Conservation (phyloP, 768 basidiomycete species). For the Amyloporia xantha region DNA sequence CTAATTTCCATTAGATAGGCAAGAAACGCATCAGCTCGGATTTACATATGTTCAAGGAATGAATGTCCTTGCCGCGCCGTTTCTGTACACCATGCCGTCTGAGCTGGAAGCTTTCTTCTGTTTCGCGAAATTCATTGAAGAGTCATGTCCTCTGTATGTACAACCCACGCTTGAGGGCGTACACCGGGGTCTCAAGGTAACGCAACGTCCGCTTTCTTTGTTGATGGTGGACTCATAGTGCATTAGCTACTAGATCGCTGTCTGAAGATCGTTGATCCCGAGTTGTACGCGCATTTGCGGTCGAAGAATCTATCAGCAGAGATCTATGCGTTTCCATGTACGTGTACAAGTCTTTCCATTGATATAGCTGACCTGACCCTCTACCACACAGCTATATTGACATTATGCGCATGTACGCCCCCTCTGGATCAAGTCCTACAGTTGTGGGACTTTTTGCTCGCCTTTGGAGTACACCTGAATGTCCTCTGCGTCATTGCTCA, state of each 20-base stretch:
- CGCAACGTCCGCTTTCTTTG: constrained; percentile 11
- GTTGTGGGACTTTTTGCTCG: constrained; percentile 95
- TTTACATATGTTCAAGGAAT: constrained; percentile 99
- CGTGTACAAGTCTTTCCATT: constrained; percentile 22
- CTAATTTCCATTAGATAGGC: constrained; percentile 45
- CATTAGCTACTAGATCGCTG: constrained; percentile 85
- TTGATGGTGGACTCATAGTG: neutral
- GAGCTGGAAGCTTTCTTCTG: constrained; percentile 98
- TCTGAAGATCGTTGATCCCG: constrained; percentile 84
- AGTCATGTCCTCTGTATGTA: constrained; percentile 92
- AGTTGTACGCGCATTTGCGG: constrained; percentile 73
- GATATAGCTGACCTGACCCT: neutral
- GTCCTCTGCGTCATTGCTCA: constrained; percentile 97
- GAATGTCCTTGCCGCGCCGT: constrained; percentile 98
- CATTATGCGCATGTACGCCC: constrained; percentile 94
- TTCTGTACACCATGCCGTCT: constrained; percentile 94
- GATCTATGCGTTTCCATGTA: constrained; percentile 96
- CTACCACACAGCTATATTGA: constrained; percentile 66
- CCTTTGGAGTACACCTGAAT: constrained; percentile 95
- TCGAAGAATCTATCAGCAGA: constrained; percentile 93
- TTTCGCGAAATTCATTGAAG: constrained; percentile 94
- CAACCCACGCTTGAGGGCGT: constrained; percentile 95
- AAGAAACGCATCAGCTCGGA: constrained; percentile 70
- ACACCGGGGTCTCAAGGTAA: constrained; percentile 86
- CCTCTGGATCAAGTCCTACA: constrained; percentile 92